Evolutionary conservation across 257 asterid species (phyloP).

Genomic region (Salvia miltiorrhiza): DNA sequence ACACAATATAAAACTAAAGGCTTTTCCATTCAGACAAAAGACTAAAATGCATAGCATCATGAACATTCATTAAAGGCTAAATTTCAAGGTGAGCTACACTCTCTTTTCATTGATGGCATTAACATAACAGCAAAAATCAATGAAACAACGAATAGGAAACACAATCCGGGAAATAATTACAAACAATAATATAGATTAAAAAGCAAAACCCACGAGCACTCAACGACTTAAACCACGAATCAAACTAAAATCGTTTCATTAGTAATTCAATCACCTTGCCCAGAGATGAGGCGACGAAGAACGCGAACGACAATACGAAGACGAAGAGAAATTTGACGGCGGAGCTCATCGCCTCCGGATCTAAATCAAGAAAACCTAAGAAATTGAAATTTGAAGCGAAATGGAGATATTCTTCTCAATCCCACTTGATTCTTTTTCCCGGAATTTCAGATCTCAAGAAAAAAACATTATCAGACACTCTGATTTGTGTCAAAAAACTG

Average conservation of each 20-base stretch:
- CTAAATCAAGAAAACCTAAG: slow-evolving; percentile 26
- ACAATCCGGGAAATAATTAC: slow-evolving; percentile 1
- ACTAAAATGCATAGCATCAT: neutral
- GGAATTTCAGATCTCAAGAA: slow-evolving; percentile 35
- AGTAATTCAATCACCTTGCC: slow-evolving; percentile 46
- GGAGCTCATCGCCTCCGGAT: slow-evolving; percentile 54
- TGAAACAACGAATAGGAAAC: neutral
- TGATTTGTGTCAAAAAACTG: slow-evolving; percentile 4
- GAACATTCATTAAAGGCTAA: neutral
- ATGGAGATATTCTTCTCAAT: neutral
- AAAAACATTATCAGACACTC: slow-evolving; percentile 3
- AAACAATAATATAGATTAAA: neutral
- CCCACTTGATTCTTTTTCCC: slow-evolving; percentile 2
- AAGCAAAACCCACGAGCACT: slow-evolving; percentile 16
- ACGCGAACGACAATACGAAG: slow-evolving; percentile 25
- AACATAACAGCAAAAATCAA: neutral
- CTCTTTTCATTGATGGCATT: neutral
- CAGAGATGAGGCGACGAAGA: slow-evolving; percentile 36
- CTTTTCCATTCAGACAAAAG: neutral
- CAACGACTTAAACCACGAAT: neutral
- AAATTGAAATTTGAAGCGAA: slow-evolving; percentile 1
- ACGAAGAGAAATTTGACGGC: slow-evolving; percentile 33
- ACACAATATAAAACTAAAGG: neutral
- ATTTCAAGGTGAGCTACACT: neutral
- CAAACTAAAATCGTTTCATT: slow-evolving; percentile 9